Conservation (phyloP, 2,329 filamentous ascomycete species). For the Calonectria leucothoes region DNA sequence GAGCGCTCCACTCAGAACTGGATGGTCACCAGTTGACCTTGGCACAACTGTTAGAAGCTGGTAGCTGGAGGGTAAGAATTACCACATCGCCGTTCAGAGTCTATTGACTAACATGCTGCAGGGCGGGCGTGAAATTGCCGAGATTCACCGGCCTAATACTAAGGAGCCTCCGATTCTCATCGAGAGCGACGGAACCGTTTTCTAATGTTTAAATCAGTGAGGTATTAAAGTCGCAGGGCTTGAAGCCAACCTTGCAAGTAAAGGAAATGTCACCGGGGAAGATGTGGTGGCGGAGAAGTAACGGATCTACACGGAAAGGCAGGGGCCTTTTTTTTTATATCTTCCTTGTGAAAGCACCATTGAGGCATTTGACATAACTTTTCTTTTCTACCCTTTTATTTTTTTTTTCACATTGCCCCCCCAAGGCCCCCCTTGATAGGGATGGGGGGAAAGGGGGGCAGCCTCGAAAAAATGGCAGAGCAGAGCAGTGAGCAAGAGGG, state of each 20-base stretch:
- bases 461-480: constrained; percentile 22
- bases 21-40: constrained; percentile 79
- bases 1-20: constrained; percentile 72
- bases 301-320: constrained; percentile 2
- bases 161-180: constrained; percentile 98
- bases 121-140: constrained; percentile 95
- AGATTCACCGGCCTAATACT: constrained; percentile 94
- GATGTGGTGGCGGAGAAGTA: constrained; percentile 6
- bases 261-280: not conserved
- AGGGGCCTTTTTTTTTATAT: constrained; percentile 20
- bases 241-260: not conserved
- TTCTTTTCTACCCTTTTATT: constrained; percentile 16
- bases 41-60: constrained; percentile 92
- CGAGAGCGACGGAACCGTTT: constrained; percentile 95
- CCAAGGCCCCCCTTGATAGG: constrained; percentile 5
- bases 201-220: constrained; percentile 62
- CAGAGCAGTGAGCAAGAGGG: constrained; percentile 10
- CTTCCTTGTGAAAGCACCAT: constrained; percentile 19
- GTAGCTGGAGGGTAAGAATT: constrained; percentile 90
- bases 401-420: not conserved
- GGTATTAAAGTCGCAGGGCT: constrained; percentile 16
- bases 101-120: constrained; percentile 43
- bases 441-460: constrained; percentile 7
- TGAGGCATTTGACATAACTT: constrained; percentile 19
- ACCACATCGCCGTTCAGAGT: not conserved